Evolutionary conservation across 805 yeast species (phyloP), one percentile per base, ranked within the genome.

Genomic region (Metschnikowia gelsemii): DNA sequence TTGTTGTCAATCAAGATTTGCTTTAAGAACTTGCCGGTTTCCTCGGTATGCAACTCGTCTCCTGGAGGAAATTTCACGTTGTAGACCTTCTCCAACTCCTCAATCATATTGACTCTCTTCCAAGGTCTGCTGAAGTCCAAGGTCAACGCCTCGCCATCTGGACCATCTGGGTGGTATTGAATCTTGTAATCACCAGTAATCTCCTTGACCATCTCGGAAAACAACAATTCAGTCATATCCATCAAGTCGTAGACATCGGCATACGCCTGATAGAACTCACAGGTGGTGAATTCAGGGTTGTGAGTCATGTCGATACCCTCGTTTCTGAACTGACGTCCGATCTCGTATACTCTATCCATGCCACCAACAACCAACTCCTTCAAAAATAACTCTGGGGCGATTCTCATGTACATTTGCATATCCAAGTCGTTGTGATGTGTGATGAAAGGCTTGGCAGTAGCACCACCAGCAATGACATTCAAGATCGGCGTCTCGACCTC

Each of bases 401-500:
- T 84, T 79, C 99, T 87, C 96, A 91, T 85, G 75, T 71, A 91
- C 87, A 91, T 85, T 60, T 91, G 93, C 88, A 93, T 82, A 72
- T 87, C 82, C 64, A 93, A 80, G 62, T 93, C 98, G 63, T 91
- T 93, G 73, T 91, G 98, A 64, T 93, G 98, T 42, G 98, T 93
- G 55, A 86, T 74, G 68, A 91, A 91, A 31, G 99, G 99, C 74
- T 89, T 91, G 56, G 99, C 99, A 50, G 98, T 93, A 55, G 99
- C 99, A 73, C 99, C 99, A 66, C 98, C 98, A 46, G 98, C 98
- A 69, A 93, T 90, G 52, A 88, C 87, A 73, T 93, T 93, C 93
- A 91, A 84, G 85, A 91, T 93, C 61, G 99, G 99, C 48, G 99
- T 91, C 75, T 93, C 98, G 51, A 91, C 99, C 75, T 91, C 99